These are phyloP conservation scores for Rhipidocladum racemiflorum DNA, from an alignment of 176 grass and related monocot species.

Conservation along the genomic window DNA sequence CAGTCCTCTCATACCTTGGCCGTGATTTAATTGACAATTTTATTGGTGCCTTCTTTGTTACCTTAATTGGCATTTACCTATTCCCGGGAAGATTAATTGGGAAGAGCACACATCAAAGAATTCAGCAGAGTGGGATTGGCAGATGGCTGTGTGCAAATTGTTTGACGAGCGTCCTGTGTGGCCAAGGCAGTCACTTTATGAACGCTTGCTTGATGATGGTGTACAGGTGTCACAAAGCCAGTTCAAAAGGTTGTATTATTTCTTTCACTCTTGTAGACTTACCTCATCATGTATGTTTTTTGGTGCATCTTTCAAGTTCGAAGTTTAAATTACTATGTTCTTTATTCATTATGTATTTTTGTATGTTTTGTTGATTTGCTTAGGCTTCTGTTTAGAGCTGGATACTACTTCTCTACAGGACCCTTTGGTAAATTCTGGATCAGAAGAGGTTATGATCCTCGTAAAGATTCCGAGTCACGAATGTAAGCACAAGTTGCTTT, in stretches of 20 bases:
- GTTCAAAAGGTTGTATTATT: constrained; percentile 67
- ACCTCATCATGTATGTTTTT: constrained; percentile 11
- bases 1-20: background rate
- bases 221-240: constrained; percentile 61
- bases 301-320: background rate
- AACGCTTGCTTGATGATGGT: constrained; percentile 62
- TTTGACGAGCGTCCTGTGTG: constrained; percentile 90
- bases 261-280: constrained; percentile 12
- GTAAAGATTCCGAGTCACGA: constrained; percentile 75
- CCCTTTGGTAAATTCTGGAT: constrained; percentile 91
- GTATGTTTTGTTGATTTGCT: constrained; percentile 27
- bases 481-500: constrained; percentile 47
- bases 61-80: constrained; percentile 53
- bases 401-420: constrained; percentile 92
- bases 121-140: constrained; percentile 62
- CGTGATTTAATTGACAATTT: constrained; percentile 8
- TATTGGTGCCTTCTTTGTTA: constrained; percentile 34
- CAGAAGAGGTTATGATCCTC: constrained; percentile 92
- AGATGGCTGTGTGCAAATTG: constrained; percentile 79
- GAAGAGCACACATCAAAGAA: constrained; percentile 68
- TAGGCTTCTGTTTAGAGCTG: constrained; percentile 95
- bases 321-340: background rate
- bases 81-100: constrained; percentile 76
- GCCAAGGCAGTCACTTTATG: constrained; percentile 84
- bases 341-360: constrained; percentile 17